Base-by-base conservation (phyloP, 176 grass and related monocot genomes). In the Triticum monococcum region DNA sequence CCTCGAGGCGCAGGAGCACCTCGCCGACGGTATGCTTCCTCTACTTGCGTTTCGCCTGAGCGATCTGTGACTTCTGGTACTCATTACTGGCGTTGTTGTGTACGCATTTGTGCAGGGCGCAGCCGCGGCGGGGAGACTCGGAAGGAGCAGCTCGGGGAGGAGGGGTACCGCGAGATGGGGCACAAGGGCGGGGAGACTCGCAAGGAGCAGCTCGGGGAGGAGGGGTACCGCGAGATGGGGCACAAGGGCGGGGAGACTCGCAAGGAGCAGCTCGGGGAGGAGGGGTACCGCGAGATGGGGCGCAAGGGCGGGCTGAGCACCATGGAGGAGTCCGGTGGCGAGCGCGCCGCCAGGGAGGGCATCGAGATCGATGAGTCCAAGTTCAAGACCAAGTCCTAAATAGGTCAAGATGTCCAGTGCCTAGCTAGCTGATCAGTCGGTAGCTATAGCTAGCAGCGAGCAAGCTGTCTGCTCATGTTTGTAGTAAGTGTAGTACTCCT, bases 341-440 rank as follows among this genome's bases (percentile, higher is more conserved):
- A 88, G 54, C 88, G 82, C 38, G 85, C 87, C 17, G 87, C 75
- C 17, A 81, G 63, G 12, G 91, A 91, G 78, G 94, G 87, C 5
- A 43, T 92, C 37, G 25, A 86, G 25, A 82, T 94, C 76, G 89
- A 96, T 75, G 91, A 96, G 70, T 90, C 91, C 79, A 96, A 94
- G 91, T 90, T 84, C 66, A 90, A 38, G 67, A 91, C 80, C 54
- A 77, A 70, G 45, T 80, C 74, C 68, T 87, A 18, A 54, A 18
- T 54, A 54, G 14, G 50, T 7, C 46, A 50, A 50, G 71, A 26
- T 9, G 26, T 3, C 22, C 72, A 3, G n/a, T 11, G 69, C 5
- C 22, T 26, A 74, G n/a, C n/a, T n/a, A n/a, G n/a, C n/a, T n/a
- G n/a, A n/a, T n/a, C n/a, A n/a, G n/a, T n/a, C n/a, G n/a, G 48